These are phyloP conservation scores for Fusarium torreyae DNA, from an alignment of 2,329 filamentous ascomycete species.

Conservation along the genomic window DNA sequence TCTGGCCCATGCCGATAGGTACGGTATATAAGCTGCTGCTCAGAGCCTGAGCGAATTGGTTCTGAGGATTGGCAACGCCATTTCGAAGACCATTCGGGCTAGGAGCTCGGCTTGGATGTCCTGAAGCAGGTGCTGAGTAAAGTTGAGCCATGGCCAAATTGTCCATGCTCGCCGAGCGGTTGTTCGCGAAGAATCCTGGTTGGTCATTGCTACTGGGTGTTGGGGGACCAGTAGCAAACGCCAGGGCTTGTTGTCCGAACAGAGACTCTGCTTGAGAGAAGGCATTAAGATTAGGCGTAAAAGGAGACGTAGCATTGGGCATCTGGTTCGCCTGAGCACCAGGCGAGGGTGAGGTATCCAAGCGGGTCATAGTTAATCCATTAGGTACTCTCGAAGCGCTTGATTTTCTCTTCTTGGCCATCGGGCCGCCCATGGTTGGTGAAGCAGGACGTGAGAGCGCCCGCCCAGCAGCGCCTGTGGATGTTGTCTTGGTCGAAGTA, in stretches of 20 bases:
- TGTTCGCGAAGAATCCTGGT: constrained; percentile 68
- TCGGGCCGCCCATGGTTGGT: constrained; percentile 76
- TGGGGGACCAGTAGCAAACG: constrained; percentile 71
- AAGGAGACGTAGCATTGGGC: constrained; percentile 66
- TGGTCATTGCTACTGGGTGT: constrained; percentile 78
- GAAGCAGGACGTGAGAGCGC: constrained; percentile 81
- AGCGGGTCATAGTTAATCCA: constrained; percentile 84
- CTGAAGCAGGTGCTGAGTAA: constrained; percentile 80
- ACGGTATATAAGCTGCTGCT: constrained; percentile 66
- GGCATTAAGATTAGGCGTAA: constrained; percentile 62
- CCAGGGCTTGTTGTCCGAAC: constrained; percentile 61
- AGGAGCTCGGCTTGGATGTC: constrained; percentile 82
- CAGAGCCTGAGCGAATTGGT: constrained; percentile 64
- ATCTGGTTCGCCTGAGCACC: constrained; percentile 58
- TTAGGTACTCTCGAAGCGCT: constrained; percentile 81
- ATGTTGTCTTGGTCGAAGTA: constrained; percentile 54
- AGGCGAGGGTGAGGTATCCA: constrained; percentile 72
- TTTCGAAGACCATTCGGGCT: constrained; percentile 74
- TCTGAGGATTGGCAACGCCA: constrained; percentile 59
- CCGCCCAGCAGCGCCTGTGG: constrained; percentile 50
- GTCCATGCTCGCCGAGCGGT: constrained; percentile 76
- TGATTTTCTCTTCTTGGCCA: constrained; percentile 86
- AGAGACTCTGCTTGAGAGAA: constrained; percentile 63
- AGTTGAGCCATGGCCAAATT: constrained; percentile 74
- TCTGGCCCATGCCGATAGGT: constrained; percentile 64